Percentiles rank a stretch among this genome's conserved stretches.
Evolutionary conservation across 2,329 filamentous ascomycete species (phyloP).

Genomic region (Botryotinia narcissicola): DNA sequence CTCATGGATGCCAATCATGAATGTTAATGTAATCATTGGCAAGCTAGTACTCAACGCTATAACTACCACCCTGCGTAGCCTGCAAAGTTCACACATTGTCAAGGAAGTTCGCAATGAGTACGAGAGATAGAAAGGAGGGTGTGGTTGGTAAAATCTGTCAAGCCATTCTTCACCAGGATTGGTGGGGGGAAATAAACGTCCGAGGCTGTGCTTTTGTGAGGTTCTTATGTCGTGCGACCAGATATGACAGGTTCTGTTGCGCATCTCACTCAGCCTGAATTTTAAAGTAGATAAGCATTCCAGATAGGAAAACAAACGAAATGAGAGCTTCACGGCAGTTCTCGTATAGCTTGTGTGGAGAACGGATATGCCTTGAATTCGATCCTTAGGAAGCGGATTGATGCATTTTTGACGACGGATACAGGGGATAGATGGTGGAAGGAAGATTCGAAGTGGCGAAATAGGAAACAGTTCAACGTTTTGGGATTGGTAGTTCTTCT

Average conservation of each 20-base stretch:
- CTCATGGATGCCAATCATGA: neutral
- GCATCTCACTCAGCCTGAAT: slow-evolving; percentile 9
- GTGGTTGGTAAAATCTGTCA: neutral
- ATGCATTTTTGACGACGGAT: neutral
- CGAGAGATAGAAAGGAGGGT: neutral
- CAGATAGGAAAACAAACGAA: slow-evolving; percentile 6
- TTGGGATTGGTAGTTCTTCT: neutral
- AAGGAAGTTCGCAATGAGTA: neutral
- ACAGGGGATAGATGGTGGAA: neutral
- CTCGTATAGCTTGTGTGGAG: slow-evolving; percentile 10
- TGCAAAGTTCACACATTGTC: neutral
- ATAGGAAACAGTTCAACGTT: neutral
- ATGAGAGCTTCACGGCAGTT: neutral
- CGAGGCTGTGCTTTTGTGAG: neutral
- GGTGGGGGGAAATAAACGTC: neutral
- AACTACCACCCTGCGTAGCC: neutral
- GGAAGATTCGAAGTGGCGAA: neutral
- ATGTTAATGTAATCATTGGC: neutral
- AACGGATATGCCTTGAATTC: neutral
- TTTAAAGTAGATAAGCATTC: neutral
- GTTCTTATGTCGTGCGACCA: neutral
- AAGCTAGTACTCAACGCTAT: neutral
- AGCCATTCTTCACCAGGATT: neutral
- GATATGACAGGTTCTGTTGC: neutral
- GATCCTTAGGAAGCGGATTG: neutral